Evolutionary conservation across 2,329 filamentous ascomycete genomes (phyloP).

Genomic region (Stachybotrys elegans): DNA sequence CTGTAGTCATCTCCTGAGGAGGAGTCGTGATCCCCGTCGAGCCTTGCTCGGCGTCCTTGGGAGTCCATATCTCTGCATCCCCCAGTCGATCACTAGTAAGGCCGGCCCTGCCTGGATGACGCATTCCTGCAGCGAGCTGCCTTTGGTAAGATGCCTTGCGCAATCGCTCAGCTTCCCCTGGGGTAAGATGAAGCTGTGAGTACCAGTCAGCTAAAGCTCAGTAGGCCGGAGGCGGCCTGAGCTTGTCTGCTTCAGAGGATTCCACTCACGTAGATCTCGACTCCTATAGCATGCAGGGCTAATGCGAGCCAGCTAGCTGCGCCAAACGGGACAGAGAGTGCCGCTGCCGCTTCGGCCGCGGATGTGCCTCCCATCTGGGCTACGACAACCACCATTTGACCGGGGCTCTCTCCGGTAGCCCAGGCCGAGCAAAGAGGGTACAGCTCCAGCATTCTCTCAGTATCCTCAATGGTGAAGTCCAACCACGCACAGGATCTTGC

Average conservation of each 20-base stretch:
- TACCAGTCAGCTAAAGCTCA: background rate
- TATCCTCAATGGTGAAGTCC: background rate
- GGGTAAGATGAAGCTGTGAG: constrained; percentile 34
- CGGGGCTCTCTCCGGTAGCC: background rate
- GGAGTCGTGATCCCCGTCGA: background rate
- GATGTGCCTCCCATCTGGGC: background rate
- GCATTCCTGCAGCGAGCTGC: constrained; percentile 46
- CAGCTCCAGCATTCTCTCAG: background rate
- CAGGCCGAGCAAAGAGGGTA: background rate
- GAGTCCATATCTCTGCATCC: background rate
- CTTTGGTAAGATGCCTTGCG: constrained; percentile 45
- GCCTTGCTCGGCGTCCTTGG: background rate
- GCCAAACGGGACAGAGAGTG: constrained; percentile 42
- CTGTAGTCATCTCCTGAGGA: background rate
- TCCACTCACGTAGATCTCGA: constrained; percentile 40
- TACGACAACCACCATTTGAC: background rate
- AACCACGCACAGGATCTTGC: background rate
- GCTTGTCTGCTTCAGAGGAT: no score
- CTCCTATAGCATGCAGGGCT: constrained; percentile 40
- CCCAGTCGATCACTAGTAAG: constrained; percentile 18
- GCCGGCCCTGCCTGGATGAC: constrained; percentile 37
- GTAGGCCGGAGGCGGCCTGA: background rate
- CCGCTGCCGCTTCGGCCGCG: constrained; percentile 18
- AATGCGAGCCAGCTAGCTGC: constrained; percentile 46
- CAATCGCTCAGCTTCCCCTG: constrained; percentile 44